These are phyloP conservation scores for Garcileccinum viscosum DNA, from an alignment of 1,284 basidiomycete species.

Conservation along the genomic window DNA sequence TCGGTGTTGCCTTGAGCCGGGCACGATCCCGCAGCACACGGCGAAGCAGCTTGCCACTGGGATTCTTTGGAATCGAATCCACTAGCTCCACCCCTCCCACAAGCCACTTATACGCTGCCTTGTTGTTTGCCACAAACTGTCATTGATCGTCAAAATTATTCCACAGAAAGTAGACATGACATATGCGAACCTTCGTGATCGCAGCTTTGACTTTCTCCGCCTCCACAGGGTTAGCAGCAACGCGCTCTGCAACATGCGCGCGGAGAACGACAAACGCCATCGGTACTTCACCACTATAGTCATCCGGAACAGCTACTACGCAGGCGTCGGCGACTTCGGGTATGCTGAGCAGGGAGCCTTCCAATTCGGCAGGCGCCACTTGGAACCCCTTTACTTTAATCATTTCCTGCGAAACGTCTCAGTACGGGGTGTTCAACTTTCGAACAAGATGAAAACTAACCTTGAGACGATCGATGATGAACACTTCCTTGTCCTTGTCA, in stretches of 20 bases:
- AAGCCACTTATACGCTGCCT: slow-evolving; percentile 68
- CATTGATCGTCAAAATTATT: background rate
- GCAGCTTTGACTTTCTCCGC: slow-evolving; percentile 41
- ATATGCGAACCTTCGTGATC: slow-evolving; percentile 50
- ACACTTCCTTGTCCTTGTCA: slow-evolving; percentile 61
- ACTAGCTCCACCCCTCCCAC: slow-evolving; percentile 62
- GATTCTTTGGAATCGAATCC: slow-evolving; percentile 62
- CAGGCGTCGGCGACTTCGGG: slow-evolving; percentile 73
- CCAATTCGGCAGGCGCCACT: slow-evolving; percentile 73
- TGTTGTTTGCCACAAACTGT: slow-evolving; percentile 69
- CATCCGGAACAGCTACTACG: slow-evolving; percentile 80
- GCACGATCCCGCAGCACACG: slow-evolving; percentile 62
- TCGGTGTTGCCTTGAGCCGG: slow-evolving; percentile 35
- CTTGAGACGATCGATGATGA: slow-evolving; percentile 74
- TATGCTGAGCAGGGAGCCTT: slow-evolving; percentile 74
- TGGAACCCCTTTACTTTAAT: slow-evolving; percentile 74
- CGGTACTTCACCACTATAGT: slow-evolving; percentile 70
- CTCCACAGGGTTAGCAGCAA: slow-evolving; percentile 37
- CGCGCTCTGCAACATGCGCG: slow-evolving; percentile 38
- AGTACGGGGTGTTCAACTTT: background rate
- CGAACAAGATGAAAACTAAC: slow-evolving; percentile 36
- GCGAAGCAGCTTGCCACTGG: slow-evolving; percentile 64
- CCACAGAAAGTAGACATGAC: background rate
- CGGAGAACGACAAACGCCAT: slow-evolving; percentile 60
- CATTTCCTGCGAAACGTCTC: slow-evolving; percentile 50